Evolutionary conservation across 2,329 filamentous ascomycete genomes (phyloP), one percentile per base, ranked within the genome.

Genomic region (Colletotrichum godetiae): DNA sequence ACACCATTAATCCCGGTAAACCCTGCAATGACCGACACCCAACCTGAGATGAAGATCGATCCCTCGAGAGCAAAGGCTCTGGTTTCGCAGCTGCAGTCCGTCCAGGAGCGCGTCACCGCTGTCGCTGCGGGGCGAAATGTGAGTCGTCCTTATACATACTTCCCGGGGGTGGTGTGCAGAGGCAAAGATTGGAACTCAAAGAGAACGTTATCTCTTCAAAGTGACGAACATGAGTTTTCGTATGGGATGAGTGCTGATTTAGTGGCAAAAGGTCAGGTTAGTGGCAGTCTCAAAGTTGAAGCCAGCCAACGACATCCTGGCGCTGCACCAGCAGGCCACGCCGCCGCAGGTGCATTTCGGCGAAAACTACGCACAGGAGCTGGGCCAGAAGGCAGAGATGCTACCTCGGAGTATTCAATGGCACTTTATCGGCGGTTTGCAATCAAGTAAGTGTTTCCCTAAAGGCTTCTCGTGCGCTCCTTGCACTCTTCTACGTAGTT

Each of bases 241-340:
- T 22, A n/a, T 8, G 19, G 22, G 19, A 49, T 22, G 4, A 7
- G 22, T 4, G 12, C 64, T 60, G 24, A 60, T 5, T 37, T 2
- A 35, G 31, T 27, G 61, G 77, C 4, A 5, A n/a, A 11, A 94
- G 92, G 90, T 96, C 75, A 92, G 97, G 59, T 89, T 99, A 52
- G 95, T 99, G 55, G 96, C 97, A 33, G 97, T 99, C 62, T 98
- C 95, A 53, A 99, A 99, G 84, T 88, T 98, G 76, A 98, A 99
- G 85, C 96, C 97, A 15, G 94, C 92, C 72, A 94, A 94, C 78
- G 97, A 99, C 82, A 93, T 99, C 78, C 88, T 97, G 68, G 93
- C 95, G 35, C 90, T 99, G 1, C 93, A 97, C 84, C 87, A 49
- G 19, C 42, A 89, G 78, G 61, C 67, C 29, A 83, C 87, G 0